Evolutionary conservation across 768 basidiomycete genomes (phyloP).

Genomic region (Hypholoma fasciculare): DNA sequence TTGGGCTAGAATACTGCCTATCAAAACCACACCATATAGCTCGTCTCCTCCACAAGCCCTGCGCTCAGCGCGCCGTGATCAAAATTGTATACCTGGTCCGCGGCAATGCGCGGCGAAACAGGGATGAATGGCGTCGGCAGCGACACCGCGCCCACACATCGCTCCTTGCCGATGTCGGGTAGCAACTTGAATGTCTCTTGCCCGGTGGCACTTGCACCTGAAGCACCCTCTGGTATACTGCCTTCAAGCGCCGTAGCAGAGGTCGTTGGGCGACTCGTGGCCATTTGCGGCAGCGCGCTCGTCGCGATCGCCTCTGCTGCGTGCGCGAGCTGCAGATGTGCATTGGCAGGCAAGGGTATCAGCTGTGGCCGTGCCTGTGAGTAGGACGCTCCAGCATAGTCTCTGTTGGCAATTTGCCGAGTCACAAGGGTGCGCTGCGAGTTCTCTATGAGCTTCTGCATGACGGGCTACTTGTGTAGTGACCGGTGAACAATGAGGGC

Average conservation of each 20-base stretch:
- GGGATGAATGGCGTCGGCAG: constrained; percentile 46
- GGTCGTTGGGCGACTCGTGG: not conserved
- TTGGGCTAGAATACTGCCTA: not conserved
- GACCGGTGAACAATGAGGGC: not conserved
- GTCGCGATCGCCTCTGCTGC: not conserved
- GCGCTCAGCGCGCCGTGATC: constrained; percentile 60
- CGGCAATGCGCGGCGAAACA: constrained; percentile 48
- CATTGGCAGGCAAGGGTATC: not conserved
- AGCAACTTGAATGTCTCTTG: constrained; percentile 39
- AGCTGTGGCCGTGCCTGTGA: not conserved
- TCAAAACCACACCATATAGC: constrained; percentile 72
- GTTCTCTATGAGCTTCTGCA: constrained; percentile 56
- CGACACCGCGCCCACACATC: constrained; percentile 34
- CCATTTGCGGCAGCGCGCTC: not conserved
- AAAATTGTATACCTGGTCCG: constrained; percentile 58
- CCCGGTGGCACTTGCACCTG: not conserved
- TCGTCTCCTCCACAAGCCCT: constrained; percentile 57
- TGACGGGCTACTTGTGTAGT: constrained; percentile 39
- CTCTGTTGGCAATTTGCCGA: constrained; percentile 20
- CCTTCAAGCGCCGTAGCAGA: not conserved
- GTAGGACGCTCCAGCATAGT: not conserved
- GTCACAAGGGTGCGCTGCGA: constrained; percentile 46
- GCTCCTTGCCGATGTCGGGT: constrained; percentile 42
- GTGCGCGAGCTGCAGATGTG: not conserved
- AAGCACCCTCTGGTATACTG: not conserved